Evolutionary conservation across 352 stramenopile species (phyloP).

Genomic region (Nothophytophthora sp.): DNA sequence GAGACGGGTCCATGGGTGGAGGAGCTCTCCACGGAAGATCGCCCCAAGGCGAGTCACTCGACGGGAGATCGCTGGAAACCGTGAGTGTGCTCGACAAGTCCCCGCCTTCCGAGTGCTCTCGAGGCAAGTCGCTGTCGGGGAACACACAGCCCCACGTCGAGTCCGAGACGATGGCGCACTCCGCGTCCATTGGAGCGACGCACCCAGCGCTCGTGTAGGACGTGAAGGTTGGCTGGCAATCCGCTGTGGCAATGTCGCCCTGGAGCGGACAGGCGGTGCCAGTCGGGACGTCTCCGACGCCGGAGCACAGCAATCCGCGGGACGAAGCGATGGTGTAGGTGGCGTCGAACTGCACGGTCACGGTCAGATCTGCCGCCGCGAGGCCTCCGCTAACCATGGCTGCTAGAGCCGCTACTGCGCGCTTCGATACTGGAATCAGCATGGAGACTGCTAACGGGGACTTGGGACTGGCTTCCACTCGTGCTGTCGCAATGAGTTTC

Average conservation of each 20-base stretch:
- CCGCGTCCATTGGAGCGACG: constrained; percentile 27
- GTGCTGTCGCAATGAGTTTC: no score
- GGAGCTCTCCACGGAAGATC: constrained; percentile 26
- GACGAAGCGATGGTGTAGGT: constrained; percentile 38
- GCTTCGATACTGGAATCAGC: no score
- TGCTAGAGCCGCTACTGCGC: no score
- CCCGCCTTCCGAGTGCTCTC: background rate
- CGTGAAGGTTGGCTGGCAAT: constrained; percentile 37
- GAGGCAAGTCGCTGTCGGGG: background rate
- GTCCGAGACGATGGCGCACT: constrained; percentile 26
- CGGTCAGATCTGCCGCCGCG: constrained; percentile 9
- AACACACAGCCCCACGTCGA: constrained; percentile 35
- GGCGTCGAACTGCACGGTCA: constrained; percentile 31
- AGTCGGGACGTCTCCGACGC: constrained; percentile 26
- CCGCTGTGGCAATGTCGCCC: constrained; percentile 29
- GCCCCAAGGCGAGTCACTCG: constrained; percentile 15
- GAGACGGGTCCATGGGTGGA: constrained; percentile 6
- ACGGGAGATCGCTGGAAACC: constrained; percentile 2
- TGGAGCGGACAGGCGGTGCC: constrained; percentile 40
- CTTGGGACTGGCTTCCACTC: no score
- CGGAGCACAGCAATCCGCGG: constrained; percentile 41
- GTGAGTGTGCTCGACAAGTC: constrained; percentile 9
- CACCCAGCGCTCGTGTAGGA: constrained; percentile 42
- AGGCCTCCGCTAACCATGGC: no score
- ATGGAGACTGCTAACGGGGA: no score